phyloP scores from a whole-genome alignment of 148 eudicot species.

The Dysphania ambrosioides region DNA sequence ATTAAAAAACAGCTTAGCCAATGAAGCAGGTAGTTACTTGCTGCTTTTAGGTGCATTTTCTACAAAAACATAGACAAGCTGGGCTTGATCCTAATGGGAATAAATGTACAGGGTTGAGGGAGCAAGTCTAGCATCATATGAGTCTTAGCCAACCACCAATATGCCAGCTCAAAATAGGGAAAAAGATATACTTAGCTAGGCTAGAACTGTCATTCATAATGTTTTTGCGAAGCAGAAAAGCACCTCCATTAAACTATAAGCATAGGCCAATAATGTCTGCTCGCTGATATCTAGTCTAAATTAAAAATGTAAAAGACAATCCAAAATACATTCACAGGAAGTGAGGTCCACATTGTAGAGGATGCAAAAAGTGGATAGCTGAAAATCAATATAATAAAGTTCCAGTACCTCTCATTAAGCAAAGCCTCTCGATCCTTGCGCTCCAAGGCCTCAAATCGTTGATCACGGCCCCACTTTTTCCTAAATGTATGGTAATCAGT shows the following conservation, averaged over 20 bases:
- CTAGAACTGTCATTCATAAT: no score
- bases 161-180: no score
- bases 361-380: neutral
- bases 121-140: no score
- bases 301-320: neutral
- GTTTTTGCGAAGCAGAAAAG: no score
- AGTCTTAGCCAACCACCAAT: no score
- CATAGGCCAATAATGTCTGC: neutral
- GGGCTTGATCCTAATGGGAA: no score
- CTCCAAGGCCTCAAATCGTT: conserved; percentile 76
- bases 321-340: neutral
- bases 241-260: neutral
- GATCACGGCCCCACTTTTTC: conserved; percentile 89
- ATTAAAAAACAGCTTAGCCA: neutral
- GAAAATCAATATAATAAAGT: neutral
- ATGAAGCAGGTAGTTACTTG: neutral
- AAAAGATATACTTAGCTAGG: neutral
- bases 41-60: no score
- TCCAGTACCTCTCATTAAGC: conserved; percentile 79
- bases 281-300: neutral
- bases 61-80: neutral
- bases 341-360: neutral
- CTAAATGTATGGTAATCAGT: conserved; percentile 78
- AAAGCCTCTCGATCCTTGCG: conserved; percentile 79
- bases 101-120: no score